Evolutionary conservation across 169 alveolate genomes (phyloP), one percentile per base, ranked within the genome.

Genomic region (Besnoitia besnoiti): DNA sequence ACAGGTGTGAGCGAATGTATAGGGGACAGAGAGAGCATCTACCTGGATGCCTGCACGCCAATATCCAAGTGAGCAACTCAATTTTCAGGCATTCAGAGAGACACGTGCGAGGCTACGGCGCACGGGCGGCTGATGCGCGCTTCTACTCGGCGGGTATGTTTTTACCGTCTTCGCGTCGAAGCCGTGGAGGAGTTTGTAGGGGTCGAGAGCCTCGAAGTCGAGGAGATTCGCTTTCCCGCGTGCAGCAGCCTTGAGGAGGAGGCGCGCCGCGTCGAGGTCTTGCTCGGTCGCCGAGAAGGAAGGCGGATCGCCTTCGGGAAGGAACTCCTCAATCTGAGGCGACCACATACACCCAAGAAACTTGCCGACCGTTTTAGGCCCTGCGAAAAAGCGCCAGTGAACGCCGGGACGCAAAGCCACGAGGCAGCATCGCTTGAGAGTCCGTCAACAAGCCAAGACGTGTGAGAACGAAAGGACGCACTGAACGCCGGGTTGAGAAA

Each of bases 201-300:
- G 95, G 90, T 90, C 94, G 33, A 73, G 55, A 8, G 95, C 94
- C n/a, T 90, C 94, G 35, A 90, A 93, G 33, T 93, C 92, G 75
- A 93, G 89, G n/a, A 91, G 85, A 55, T 93, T 93, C 39, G 90
- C 89, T 44, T 93, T 93, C 35, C 95, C 95, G 0, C 94, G 19
- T 0, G 92, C 91, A 0, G 94, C 95, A 19, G 92, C 89, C 42
- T 85, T 84, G 44, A 91, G 50, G 62, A 93, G 85, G 39, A 93
- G 62, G 30, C 82, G 79, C 19, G 95, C 93, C 39, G 91, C 55
- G 49, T 59, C 73, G 61, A 91, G 37, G 85, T 91, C 91, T 61
- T 37, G 42, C 61, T 30, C 37, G 80, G 82, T 14, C 62, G 55
- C 87, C 49, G 67, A n/a, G 44, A 73, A 12, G n/a, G 47, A 37